Conservation (phyloP, 202 grass and related monocot species). For the Panicum hallii region DNA sequence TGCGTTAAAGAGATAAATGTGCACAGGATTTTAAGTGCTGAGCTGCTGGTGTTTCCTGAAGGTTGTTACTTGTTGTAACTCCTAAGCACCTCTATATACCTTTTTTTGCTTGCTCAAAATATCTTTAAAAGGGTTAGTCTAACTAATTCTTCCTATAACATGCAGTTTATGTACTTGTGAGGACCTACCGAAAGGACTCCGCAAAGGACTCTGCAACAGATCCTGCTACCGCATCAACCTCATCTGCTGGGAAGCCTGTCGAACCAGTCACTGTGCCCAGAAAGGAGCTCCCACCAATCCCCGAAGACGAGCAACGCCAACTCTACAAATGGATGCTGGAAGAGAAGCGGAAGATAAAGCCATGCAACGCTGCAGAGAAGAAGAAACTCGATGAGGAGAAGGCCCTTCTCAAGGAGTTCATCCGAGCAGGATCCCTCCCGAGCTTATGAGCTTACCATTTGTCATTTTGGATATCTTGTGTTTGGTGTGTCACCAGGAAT, state of each 20-base stretch:
- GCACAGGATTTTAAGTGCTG: not conserved
- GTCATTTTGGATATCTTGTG: constrained; percentile 22
- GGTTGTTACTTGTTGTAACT: not conserved
- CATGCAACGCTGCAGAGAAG: constrained; percentile 65
- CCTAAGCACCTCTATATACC: not conserved
- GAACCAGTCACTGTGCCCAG: constrained; percentile 24
- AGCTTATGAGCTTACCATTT: constrained; percentile 49
- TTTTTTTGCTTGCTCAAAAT: constrained; percentile 22
- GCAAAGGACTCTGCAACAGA: constrained; percentile 44
- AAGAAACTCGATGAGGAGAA: constrained; percentile 88
- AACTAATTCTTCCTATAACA: constrained; percentile 30
- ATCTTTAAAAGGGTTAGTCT: not conserved
- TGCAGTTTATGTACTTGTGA: constrained; percentile 80
- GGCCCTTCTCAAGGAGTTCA: constrained; percentile 87
- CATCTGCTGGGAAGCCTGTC: constrained; percentile 34
- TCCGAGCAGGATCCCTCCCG: constrained; percentile 64
- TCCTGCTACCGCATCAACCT: not conserved
- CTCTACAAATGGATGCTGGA: constrained; percentile 93
- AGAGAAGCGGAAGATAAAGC: constrained; percentile 89
- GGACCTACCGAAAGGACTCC: constrained; percentile 55
- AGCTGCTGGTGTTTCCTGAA: not conserved
- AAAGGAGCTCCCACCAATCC: constrained; percentile 72
- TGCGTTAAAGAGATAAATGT: not conserved
- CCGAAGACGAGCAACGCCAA: constrained; percentile 73
- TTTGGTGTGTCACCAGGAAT: constrained; percentile 8